Conservation (phyloP, 306 rosid species). For the Cucurbita moschata region DNA sequence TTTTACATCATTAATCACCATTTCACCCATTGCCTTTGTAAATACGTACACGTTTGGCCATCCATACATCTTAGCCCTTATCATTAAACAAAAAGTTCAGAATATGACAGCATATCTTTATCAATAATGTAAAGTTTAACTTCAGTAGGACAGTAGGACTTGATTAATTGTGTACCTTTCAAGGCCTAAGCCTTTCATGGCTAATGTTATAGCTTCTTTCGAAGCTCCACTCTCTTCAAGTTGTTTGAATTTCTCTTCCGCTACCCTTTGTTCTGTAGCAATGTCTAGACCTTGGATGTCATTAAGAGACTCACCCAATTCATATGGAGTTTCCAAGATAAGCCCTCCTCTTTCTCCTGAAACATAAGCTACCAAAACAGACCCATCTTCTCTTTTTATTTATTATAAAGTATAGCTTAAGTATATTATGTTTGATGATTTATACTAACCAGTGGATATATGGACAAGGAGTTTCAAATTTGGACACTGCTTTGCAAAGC, state of each 20-base stretch:
- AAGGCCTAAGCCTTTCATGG: constrained; percentile 57
- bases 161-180: constrained; percentile 21
- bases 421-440: no score
- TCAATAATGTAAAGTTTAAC: not conserved
- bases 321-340: constrained; percentile 34
- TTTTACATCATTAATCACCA: constrained; percentile 34
- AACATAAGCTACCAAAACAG: constrained; percentile 43
- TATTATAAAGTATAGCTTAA: no score
- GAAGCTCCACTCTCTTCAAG: constrained; percentile 26
- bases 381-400: not conserved
- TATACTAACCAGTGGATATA: constrained; percentile 51
- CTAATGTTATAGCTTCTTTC: constrained; percentile 24
- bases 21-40: constrained; percentile 74
- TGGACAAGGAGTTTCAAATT: constrained; percentile 45
- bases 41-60: constrained; percentile 83
- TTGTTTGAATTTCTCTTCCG: constrained; percentile 18
- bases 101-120: not conserved
- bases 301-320: constrained; percentile 48
- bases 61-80: constrained; percentile 50
- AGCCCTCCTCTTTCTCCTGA: constrained; percentile 59
- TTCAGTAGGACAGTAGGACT: not conserved
- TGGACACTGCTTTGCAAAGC: constrained; percentile 45
- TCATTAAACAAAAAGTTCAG: not conserved
- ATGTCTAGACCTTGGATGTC: constrained; percentile 44
- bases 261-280: constrained; percentile 28